These are phyloP conservation scores for Xylaria sp. DNA, from an alignment of 2,329 filamentous ascomycete genomes.

Conservation along the genomic window DNA sequence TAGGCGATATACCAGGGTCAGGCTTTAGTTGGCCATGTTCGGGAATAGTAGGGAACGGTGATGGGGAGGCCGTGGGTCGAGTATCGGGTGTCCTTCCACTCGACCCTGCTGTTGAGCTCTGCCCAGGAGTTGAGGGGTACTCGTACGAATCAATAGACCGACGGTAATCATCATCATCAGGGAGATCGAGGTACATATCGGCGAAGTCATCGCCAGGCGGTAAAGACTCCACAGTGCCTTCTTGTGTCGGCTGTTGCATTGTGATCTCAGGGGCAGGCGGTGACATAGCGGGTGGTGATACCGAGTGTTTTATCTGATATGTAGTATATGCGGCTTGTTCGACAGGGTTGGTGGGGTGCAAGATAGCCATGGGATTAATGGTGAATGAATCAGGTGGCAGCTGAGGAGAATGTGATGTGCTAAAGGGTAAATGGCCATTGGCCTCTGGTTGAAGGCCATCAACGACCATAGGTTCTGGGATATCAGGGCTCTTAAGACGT, in stretches of 20 bases:
- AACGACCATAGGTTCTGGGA: constrained; percentile 50
- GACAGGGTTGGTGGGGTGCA: constrained; percentile 48
- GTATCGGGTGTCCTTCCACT: constrained; percentile 50
- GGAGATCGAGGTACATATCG: constrained; percentile 47
- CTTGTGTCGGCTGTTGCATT: constrained; percentile 39
- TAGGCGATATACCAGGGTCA: constrained; percentile 46
- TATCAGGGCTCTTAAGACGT: constrained; percentile 51
- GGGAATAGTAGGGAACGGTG: constrained; percentile 42
- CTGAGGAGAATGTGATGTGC: constrained; percentile 47
- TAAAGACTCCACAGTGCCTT: constrained; percentile 36
- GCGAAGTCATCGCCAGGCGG: constrained; percentile 35
- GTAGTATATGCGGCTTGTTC: constrained; percentile 50
- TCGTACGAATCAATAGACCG: constrained; percentile 47
- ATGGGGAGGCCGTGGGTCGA: constrained; percentile 47
- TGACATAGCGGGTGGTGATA: constrained; percentile 45
- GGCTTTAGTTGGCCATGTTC: constrained; percentile 42
- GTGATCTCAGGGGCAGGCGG: constrained; percentile 43
- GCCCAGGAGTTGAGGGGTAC: constrained; percentile 46
- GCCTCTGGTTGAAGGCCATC: constrained; percentile 41
- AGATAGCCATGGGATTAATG: constrained; percentile 49
- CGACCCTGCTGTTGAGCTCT: constrained; percentile 47
- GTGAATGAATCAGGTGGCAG: constrained; percentile 46
- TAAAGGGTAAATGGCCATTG: constrained; percentile 42
- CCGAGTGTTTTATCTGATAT: constrained; percentile 50
- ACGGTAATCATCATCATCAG: constrained; percentile 47